A percentile compares a stretch with the other conserved stretches of the same genome.
phyloP scores from a whole-genome alignment of 495 filamentous ascomycete genomes.

The Podospora australis region DNA sequence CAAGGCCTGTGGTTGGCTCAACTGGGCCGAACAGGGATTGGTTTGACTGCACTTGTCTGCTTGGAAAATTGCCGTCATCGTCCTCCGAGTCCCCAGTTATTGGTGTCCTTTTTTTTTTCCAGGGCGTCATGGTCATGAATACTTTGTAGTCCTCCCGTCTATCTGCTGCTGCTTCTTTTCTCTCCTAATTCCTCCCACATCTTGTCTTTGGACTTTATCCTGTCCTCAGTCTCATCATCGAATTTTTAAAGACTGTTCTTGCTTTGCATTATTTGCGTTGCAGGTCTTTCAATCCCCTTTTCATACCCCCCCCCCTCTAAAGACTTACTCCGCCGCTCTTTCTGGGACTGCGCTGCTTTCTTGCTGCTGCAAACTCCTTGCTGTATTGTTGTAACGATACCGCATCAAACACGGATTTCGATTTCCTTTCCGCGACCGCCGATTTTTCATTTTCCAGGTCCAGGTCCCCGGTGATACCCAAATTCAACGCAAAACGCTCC shows the following conservation, averaged over 20 bases:
- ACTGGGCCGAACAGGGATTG: conserved; percentile 5
- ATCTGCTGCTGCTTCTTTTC: background rate
- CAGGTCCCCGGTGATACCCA: too few species aligned
- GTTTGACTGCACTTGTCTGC: background rate
- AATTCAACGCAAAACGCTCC: too few species aligned
- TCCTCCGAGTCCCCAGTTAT: conserved; percentile 2
- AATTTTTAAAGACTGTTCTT: too few species aligned
- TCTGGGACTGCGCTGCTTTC: conserved; percentile 24
- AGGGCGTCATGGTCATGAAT: conserved; percentile 8
- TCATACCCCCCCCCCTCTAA: background rate
- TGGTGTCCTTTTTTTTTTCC: background rate
- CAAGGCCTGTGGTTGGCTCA: conserved; percentile 13
- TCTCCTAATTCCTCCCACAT: background rate
- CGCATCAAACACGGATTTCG: conserved; percentile 9
- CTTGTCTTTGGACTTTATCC: too few species aligned
- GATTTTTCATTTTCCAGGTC: too few species aligned
- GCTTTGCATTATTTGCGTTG: too few species aligned
- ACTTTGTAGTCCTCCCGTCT: background rate
- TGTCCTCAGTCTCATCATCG: too few species aligned
- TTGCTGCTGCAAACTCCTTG: background rate
- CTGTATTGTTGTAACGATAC: conserved; percentile 4
- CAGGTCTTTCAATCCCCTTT: too few species aligned
- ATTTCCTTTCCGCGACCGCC: conserved; percentile 7
- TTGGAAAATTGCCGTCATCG: conserved; percentile 19
- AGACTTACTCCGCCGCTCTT: conserved; percentile 52